Percentiles rank a stretch among this genome's conserved stretches.
Conservation (phyloP, 1,284 basidiomycete species). For the Gomphus bonarii region DNA sequence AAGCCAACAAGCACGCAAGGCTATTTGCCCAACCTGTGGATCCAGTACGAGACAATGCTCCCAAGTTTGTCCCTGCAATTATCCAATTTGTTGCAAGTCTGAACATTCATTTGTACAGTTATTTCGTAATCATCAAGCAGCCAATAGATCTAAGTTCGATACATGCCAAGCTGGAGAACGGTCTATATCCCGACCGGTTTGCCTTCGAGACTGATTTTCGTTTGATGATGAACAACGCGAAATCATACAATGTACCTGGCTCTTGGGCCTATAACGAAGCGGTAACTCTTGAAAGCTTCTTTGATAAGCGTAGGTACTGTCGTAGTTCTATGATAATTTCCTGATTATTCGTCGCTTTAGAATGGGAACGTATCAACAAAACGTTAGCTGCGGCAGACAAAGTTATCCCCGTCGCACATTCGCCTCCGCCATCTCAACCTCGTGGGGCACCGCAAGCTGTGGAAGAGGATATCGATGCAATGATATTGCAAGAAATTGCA, state of each 20-base stretch:
- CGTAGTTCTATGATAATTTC: not conserved
- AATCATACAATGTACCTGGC: constrained; percentile 71
- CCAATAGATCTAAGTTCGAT: constrained; percentile 96
- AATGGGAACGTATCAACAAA: constrained; percentile 64
- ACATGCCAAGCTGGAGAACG: constrained; percentile 77
- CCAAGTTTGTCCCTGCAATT: constrained; percentile 45
- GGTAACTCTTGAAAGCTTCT: constrained; percentile 67
- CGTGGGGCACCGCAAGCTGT: constrained; percentile 17
- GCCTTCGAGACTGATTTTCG: constrained; percentile 83
- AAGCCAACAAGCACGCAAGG: constrained; percentile 55
- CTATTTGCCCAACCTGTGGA: constrained; percentile 87
- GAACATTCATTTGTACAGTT: constrained; percentile 37
- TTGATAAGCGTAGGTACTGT: constrained; percentile 64
- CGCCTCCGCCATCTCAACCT: constrained; percentile 19
- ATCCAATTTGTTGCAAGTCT: not conserved
- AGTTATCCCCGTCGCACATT: constrained; percentile 18
- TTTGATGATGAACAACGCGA: constrained; percentile 84
- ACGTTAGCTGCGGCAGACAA: constrained; percentile 45
- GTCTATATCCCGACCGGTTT: constrained; percentile 79
- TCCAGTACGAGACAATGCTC: constrained; percentile 76
- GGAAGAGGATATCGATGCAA: constrained; percentile 10
- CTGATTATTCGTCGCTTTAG: constrained; percentile 5
- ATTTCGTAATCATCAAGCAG: constrained; percentile 82
- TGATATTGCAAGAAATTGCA: constrained; percentile 10
- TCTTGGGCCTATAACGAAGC: constrained; percentile 74